Base-by-base conservation (phyloP, 2,329 filamentous ascomycete genomes). In the Penicillium sp. region DNA sequence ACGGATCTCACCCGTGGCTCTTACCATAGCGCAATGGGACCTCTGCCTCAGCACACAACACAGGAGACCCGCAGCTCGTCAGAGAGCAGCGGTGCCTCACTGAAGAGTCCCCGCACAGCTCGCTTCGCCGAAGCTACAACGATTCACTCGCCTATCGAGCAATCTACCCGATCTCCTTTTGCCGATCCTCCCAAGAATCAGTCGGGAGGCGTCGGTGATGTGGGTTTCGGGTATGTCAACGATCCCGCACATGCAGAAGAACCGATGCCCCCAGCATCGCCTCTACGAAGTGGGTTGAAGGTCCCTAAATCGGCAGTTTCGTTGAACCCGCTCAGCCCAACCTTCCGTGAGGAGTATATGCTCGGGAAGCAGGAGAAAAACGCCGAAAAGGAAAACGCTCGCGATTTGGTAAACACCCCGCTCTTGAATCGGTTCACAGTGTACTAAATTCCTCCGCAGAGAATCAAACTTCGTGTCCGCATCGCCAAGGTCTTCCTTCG, bases 401-500 rank as follows among this genome's bases (percentile, higher is more conserved):
- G 85, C 65, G 92, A 97, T 71, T 67, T 96, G 71, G 92, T 96
- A 84, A 72, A 90, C 81, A 31, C 36, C 33, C 10, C 20, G 18
- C 16, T 13, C 2, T 10, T 24, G 45, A 44, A 14, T 25, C 7
- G 27, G 13, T 48, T 40, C 36, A 43, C n/a, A 51, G 14, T 18
- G 69, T 79, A 71, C 79, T 70, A 56, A 66, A 63, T 38, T 48
- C 25, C 38, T 4, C 6, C 52, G 42, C 68, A 96, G 92, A 95
- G 89, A 87, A 84, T 95, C 71, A 97, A 96, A 77, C 87, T 87
- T 31, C 85, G 90, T 61, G 92, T 97, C 30, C 86, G 94, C 42
- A 81, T 97, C 73, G 94, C 92, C 62, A 99, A 99, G 78, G 87
- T 97, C 64, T 84, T 95, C 56, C 85, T 99, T n/a, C 88, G 94